A percentile compares a stretch with the other conserved stretches of the same genome.
Conservation (phyloP, 305 asterid species). For the Fraxinus albicans region DNA sequence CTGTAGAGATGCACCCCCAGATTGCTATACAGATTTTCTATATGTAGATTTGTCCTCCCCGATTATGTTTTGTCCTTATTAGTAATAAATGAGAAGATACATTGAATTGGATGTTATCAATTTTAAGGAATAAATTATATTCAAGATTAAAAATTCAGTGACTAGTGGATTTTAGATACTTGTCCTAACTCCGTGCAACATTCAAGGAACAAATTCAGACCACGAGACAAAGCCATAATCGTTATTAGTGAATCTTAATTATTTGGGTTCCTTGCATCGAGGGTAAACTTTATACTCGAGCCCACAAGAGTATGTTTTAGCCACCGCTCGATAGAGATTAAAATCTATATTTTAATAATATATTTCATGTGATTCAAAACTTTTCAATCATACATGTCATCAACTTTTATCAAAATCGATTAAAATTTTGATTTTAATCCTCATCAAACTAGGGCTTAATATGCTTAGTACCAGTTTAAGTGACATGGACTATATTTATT, state of each 20-base stretch:
- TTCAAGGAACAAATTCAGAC: neutral
- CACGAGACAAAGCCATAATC: neutral
- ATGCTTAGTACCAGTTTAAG: no score
- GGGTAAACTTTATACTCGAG: neutral
- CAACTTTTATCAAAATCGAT: no score
- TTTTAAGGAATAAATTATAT: neutral
- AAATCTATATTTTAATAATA: no score
- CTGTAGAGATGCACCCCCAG: neutral
- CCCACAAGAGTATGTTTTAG: neutral
- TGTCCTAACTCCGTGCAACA: neutral
- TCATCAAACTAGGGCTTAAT: no score
- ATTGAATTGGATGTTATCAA: neutral
- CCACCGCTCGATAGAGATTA: no score
- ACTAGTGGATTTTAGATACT: neutral
- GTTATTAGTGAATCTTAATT: neutral
- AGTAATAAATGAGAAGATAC: neutral
- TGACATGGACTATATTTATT: no score
- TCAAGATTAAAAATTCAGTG: neutral
- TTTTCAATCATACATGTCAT: no score
- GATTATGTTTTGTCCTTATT: conserved; percentile 22
- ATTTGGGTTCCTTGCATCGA: neutral
- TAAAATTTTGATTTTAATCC: no score
- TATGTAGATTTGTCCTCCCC: conserved; percentile 19
- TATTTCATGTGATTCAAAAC: no score
- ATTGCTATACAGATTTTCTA: conserved; percentile 17